Evolutionary conservation across 495 filamentous ascomycete genomes (phyloP).

Genomic region (Aspergillus ostianus): DNA sequence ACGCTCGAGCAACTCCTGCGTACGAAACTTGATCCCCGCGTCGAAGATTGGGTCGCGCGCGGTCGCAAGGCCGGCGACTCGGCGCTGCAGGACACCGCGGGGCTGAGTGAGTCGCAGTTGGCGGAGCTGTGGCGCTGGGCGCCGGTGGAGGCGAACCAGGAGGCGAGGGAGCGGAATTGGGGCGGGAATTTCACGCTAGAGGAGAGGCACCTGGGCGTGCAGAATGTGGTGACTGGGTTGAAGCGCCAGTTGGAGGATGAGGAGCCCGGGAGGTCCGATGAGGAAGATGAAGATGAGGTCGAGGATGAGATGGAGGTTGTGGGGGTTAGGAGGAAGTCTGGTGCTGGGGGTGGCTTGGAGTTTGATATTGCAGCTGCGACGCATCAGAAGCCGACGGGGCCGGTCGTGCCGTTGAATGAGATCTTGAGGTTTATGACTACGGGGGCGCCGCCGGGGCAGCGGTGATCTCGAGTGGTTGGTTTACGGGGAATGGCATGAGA

Average conservation of each 20-base stretch:
- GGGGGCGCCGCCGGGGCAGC: slow-evolving; percentile 39
- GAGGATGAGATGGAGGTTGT: slow-evolving; percentile 52
- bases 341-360: slow-evolving; percentile 32
- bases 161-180: slow-evolving; percentile 49
- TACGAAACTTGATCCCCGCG: slow-evolving; percentile 75
- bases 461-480: slow-evolving; percentile 12
- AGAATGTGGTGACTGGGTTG: slow-evolving; percentile 70
- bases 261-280: slow-evolving; percentile 37
- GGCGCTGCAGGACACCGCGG: slow-evolving; percentile 31
- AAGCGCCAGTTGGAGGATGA: slow-evolving; percentile 56
- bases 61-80: slow-evolving; percentile 44
- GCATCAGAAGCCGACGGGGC: slow-evolving; percentile 32
- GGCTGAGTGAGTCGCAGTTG: slow-evolving; percentile 39
- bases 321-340: slow-evolving; percentile 39
- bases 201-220: slow-evolving; percentile 63
- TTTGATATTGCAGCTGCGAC: slow-evolving; percentile 42
- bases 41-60: slow-evolving; percentile 69
- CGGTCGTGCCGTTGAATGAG: slow-evolving; percentile 45
- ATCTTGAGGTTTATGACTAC: slow-evolving; percentile 57
- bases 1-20: slow-evolving; percentile 65
- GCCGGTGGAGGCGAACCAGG: slow-evolving; percentile 48
- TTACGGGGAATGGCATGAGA: neutral
- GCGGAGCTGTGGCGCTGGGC: slow-evolving; percentile 51
- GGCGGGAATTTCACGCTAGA: slow-evolving; percentile 67
- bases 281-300: slow-evolving; percentile 54